Percentiles rank a stretch among this genome's conserved stretches.
Conservation (phyloP, 768 basidiomycete genomes). For the Daedaleopsis sinensis region DNA sequence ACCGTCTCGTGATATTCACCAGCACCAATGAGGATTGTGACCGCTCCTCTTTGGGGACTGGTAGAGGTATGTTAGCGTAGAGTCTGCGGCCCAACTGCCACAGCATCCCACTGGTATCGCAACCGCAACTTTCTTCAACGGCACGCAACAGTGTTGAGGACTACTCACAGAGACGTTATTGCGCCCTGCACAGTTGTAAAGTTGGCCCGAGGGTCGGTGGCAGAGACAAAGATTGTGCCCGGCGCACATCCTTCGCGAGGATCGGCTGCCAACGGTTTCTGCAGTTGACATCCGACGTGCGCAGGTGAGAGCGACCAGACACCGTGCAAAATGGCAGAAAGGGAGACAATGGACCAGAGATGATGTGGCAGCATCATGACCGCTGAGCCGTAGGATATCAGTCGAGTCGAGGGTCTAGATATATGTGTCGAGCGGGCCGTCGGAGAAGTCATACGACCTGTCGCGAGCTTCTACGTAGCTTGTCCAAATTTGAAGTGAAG, state of each 20-base stretch:
- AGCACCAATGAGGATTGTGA: slow-evolving; percentile 55
- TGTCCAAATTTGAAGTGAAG: no score
- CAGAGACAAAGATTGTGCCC: slow-evolving; percentile 63
- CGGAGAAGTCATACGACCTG: slow-evolving; percentile 2
- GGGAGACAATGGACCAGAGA: neutral
- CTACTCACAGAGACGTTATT: slow-evolving; percentile 54
- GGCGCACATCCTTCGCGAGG: slow-evolving; percentile 56
- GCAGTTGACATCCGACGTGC: slow-evolving; percentile 53
- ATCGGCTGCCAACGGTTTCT: slow-evolving; percentile 44
- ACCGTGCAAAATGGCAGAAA: neutral
- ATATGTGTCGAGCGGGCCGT: neutral
- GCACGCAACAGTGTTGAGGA: no score
- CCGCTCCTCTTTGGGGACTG: slow-evolving; percentile 45
- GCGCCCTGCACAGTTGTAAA: slow-evolving; percentile 59
- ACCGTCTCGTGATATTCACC: slow-evolving; percentile 65
- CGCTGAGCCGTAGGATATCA: neutral
- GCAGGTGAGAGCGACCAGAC: slow-evolving; percentile 45
- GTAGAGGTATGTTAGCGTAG: neutral
- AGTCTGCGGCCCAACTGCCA: no score
- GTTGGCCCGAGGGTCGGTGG: slow-evolving; percentile 45
- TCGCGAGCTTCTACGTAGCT: no score
- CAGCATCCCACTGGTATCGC: no score
- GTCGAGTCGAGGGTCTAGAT: neutral
- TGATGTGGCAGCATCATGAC: neutral
- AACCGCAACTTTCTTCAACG: no score